Evolutionary conservation across 2,329 filamentous ascomycete species (phyloP), one percentile per base, ranked within the genome.

Genomic region (Botryotinia convoluta): DNA sequence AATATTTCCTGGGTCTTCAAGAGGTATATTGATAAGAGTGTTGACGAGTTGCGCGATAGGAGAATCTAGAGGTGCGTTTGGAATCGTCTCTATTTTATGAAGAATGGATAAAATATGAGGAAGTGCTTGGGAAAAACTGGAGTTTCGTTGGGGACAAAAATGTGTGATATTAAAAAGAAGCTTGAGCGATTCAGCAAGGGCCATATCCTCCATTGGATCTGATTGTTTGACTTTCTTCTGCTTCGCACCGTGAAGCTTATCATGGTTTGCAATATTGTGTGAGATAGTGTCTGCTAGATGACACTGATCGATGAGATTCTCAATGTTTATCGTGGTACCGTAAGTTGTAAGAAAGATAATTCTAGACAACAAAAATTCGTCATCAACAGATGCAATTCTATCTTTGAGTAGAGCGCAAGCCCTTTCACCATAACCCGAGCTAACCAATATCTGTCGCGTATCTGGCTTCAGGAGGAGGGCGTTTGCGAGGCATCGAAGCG

Each of bases 131-230:
- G 89, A 89, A 79, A 98, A 97, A 0, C 85, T 83, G 0, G 84
- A 81, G 7, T 84, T 83, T 39, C 91, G 86, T 60, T 90, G 86
- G 6, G 90, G 89, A 78, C 91, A 92, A 79, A 91, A 90, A 78
- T 95, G 91, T 2, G 92, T 92, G 71, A 97, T 86, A 82, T 98
- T 98, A 86, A 97, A 98, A 69, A 97, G 84, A 59, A 98, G 86
- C 80, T 97, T 98, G 68, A 96, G 84, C 0, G 92, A 95, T 82
- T 98, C 95, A 14, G 86, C 87, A 54, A 98, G 86, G 0, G 95
- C 94, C 89, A 95, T 90, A 74, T 92, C 90, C 76, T 92, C 90
- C 87, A 95, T 92, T 0, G 88, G 87, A 60, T 88, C 84, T 14
- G 77, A 63, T n/a, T 77, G 77, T 65, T 77, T 78, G 29, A 74